Percentiles rank a stretch among this genome's conserved stretches.
phyloP scores from a whole-genome alignment of 2,329 filamentous ascomycete genomes.

The Xylaria sp. region DNA sequence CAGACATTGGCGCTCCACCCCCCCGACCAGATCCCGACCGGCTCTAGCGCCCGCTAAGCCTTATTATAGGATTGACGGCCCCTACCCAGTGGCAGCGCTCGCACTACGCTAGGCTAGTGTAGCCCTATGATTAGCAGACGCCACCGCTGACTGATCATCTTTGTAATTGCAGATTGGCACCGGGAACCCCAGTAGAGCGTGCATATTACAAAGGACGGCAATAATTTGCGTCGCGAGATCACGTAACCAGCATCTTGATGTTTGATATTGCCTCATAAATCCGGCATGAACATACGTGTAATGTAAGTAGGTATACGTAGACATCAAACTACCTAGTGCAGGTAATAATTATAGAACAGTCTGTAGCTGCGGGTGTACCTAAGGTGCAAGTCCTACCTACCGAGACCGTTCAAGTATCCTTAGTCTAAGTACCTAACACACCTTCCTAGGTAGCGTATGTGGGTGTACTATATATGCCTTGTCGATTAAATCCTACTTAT shows the following conservation, averaged over 20 bases:
- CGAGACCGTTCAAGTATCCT: no score
- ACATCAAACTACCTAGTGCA: no score
- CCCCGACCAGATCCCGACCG: not conserved
- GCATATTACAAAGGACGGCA: not conserved
- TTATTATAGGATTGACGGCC: constrained; percentile 20
- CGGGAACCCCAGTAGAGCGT: constrained; percentile 2
- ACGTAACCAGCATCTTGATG: constrained; percentile 4
- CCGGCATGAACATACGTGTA: no score
- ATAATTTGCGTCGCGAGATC: constrained; percentile 1
- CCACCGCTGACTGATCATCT: constrained; percentile 23
- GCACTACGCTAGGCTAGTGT: no score
- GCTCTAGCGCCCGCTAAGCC: constrained; percentile 19
- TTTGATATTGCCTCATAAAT: not conserved
- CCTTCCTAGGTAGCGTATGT: no score
- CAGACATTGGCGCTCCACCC: not conserved
- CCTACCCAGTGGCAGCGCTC: no score
- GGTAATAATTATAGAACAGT: constrained; percentile 13
- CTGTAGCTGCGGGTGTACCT: no score
- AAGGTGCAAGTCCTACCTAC: no score
- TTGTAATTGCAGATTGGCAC: constrained; percentile 20
- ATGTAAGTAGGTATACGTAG: no score
- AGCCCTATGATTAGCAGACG: constrained; percentile 19
- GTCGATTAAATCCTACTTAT: no score
- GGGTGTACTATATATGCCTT: no score
- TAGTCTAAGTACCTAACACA: no score